Conservation (phyloP, 208 protist species). For the Tritrichomonas musculus region DNA sequence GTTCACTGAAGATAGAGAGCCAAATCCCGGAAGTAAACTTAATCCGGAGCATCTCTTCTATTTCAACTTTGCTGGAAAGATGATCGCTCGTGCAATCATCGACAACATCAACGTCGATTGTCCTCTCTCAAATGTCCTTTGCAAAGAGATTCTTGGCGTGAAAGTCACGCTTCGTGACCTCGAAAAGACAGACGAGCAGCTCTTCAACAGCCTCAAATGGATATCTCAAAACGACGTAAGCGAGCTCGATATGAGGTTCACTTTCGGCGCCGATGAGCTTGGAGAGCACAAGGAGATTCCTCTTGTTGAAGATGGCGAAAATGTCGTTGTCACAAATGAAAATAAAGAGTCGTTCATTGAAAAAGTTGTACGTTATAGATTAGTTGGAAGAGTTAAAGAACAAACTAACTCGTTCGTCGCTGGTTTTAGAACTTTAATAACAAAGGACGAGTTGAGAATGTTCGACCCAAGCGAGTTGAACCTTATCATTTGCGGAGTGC, state of each 20-base stretch:
- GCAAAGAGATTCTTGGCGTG: constrained; percentile 90
- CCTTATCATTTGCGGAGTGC: constrained; percentile 88
- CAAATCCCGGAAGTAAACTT: constrained; percentile 81
- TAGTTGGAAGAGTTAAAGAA: constrained; percentile 76
- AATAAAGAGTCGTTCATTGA: constrained; percentile 92
- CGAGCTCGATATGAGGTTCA: constrained; percentile 82
- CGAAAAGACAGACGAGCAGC: constrained; percentile 81
- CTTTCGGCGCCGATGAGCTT: constrained; percentile 78
- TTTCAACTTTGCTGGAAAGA: constrained; percentile 77
- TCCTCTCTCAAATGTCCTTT: constrained; percentile 89
- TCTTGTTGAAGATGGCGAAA: constrained; percentile 74
- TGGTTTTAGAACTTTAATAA: constrained; percentile 90
- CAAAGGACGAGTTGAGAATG: constrained; percentile 70
- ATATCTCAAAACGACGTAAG: constrained; percentile 76
- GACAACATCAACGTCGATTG: constrained; percentile 81
- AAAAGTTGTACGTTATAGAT: constrained; percentile 74
- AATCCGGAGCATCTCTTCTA: constrained; percentile 90
- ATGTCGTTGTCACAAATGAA: constrained; percentile 80
- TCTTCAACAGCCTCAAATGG: constrained; percentile 83
- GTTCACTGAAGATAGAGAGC: constrained; percentile 67
- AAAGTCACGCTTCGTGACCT: constrained; percentile 80
- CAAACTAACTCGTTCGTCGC: constrained; percentile 84
- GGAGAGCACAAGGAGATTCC: constrained; percentile 74
- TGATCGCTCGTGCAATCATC: constrained; percentile 66
- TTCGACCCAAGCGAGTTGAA: constrained; percentile 95